These are phyloP conservation scores for Neolecta irregularis DNA, from an alignment of 1,139 yeast species.

Conservation along the genomic window DNA sequence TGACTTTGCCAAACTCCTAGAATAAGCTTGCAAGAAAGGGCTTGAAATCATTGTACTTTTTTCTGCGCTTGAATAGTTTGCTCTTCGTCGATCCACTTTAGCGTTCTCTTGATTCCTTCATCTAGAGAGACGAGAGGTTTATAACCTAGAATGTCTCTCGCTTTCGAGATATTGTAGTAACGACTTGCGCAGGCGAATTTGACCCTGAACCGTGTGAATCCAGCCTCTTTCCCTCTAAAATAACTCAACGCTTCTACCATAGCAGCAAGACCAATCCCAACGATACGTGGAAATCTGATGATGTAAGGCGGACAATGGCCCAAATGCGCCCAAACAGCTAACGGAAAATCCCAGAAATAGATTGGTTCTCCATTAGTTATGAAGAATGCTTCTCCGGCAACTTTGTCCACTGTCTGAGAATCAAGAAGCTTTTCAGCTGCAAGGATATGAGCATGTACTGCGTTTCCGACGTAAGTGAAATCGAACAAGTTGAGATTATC, in stretches of 20 bases:
- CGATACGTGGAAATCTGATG: slow-evolving; percentile 51
- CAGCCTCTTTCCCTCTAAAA: slow-evolving; percentile 61
- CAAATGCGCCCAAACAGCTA: slow-evolving; percentile 83
- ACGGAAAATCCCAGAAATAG: slow-evolving; percentile 92
- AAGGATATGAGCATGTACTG: slow-evolving; percentile 87
- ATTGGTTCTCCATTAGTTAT: slow-evolving; percentile 89
- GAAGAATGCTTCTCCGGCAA: slow-evolving; percentile 79
- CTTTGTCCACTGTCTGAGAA: slow-evolving; percentile 23
- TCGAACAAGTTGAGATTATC: slow-evolving; percentile 86
- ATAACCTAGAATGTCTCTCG: slow-evolving; percentile 63
- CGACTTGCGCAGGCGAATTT: slow-evolving; percentile 87
- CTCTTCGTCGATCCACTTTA: slow-evolving; percentile 32
- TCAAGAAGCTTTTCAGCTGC: slow-evolving; percentile 64
- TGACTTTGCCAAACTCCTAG: not conserved
- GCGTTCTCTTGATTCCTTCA: slow-evolving; percentile 64
- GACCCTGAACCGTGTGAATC: slow-evolving; percentile 92
- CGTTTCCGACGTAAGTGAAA: slow-evolving; percentile 98
- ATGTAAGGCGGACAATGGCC: slow-evolving; percentile 62
- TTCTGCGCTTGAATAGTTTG: not conserved
- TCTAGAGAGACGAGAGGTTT: slow-evolving; percentile 67
- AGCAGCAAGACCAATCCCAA: slow-evolving; percentile 70
- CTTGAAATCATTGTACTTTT: not conserved
- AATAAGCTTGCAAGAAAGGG: not conserved
- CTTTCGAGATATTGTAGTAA: slow-evolving; percentile 82
- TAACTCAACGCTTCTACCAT: slow-evolving; percentile 43